phyloP scores from a whole-genome alignment of 2,329 filamentous ascomycete genomes.

The Arthrocladium fulminans region DNA sequence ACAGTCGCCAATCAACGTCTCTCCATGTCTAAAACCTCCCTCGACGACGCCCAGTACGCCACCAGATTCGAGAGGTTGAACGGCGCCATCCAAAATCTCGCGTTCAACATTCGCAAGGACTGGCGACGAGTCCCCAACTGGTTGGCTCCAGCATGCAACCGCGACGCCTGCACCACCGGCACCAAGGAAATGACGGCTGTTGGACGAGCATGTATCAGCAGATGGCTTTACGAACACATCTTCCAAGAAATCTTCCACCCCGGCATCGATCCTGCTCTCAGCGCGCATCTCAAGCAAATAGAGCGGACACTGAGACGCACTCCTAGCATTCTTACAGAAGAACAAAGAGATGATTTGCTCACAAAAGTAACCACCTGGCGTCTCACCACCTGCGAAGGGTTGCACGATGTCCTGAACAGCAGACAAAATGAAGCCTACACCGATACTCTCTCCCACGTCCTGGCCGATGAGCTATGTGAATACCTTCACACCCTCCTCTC shows the following conservation, averaged over 20 bases:
- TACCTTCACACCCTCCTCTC: conserved; percentile 65
- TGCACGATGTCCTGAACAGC: conserved; percentile 61
- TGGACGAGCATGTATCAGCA: conserved; percentile 76
- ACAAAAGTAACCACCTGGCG: conserved; percentile 88
- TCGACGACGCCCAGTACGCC: conserved; percentile 90
- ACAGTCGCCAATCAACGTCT: conserved; percentile 94
- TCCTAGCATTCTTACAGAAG: conserved; percentile 15
- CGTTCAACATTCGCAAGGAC: conserved; percentile 92
- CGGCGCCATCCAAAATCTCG: conserved; percentile 85
- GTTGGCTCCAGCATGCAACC: conserved; percentile 71
- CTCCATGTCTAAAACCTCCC: conserved; percentile 83
- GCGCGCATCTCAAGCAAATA: conserved; percentile 70
- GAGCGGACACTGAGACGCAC: conserved; percentile 72
- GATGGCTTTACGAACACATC: conserved; percentile 83
- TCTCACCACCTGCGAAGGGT: conserved; percentile 84
- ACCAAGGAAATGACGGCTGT: conserved; percentile 98
- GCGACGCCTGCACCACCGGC: conserved; percentile 74
- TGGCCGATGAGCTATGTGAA: conserved; percentile 59
- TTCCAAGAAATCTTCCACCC: conserved; percentile 93
- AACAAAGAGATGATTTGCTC: conserved; percentile 71
- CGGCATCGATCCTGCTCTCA: conserved; percentile 66
- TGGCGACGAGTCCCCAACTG: conserved; percentile 76
- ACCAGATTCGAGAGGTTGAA: conserved; percentile 85
- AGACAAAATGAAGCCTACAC: conserved; percentile 59
- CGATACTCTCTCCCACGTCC: conserved; percentile 57